These are phyloP conservation scores for Polysphondylium violaceum DNA, from an alignment of 78 protist genomes.

Conservation along the genomic window DNA sequence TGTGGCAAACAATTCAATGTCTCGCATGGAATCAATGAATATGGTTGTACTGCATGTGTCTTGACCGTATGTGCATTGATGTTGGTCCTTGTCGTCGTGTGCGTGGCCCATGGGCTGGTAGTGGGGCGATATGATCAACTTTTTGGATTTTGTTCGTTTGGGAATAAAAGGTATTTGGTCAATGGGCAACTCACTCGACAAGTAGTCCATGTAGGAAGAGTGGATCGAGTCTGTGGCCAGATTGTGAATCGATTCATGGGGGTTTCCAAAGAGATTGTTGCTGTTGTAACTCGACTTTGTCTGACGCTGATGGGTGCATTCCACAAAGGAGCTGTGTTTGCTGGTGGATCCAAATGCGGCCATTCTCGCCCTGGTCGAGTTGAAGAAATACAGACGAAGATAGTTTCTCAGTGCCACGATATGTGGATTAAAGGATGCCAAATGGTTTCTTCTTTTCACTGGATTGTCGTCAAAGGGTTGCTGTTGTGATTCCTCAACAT, in stretches of 20 bases:
- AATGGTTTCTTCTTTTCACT: not conserved
- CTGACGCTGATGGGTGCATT: not conserved
- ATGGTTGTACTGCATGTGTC: constrained; percentile 47
- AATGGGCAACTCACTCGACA: not conserved
- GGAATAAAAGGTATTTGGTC: constrained; percentile 15
- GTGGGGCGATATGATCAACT: not conserved
- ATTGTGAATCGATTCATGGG: constrained; percentile 40
- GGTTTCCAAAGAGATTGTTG: constrained; percentile 11
- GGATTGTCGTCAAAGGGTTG: not conserved
- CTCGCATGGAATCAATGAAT: constrained; percentile 44
- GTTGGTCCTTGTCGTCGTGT: not conserved
- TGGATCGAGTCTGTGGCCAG: not conserved
- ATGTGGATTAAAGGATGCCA: constrained; percentile 74
- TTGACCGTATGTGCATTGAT: constrained; percentile 8
- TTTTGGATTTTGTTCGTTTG: constrained; percentile 29
- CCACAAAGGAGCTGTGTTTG: constrained; percentile 51
- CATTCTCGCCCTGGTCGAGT: constrained; percentile 66
- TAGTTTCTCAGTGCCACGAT: constrained; percentile 31
- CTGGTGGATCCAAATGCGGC: constrained; percentile 56
- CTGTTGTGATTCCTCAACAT: not conserved
- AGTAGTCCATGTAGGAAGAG: constrained; percentile 13
- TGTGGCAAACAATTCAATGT: constrained; percentile 75
- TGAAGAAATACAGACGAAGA: constrained; percentile 50
- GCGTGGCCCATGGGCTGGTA: not conserved
- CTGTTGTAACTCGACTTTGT: not conserved